A percentile compares a stretch with the other conserved stretches of the same genome.
phyloP scores from a whole-genome alignment of 176 grass and related monocot species.

The Sorghum bicolor region DNA sequence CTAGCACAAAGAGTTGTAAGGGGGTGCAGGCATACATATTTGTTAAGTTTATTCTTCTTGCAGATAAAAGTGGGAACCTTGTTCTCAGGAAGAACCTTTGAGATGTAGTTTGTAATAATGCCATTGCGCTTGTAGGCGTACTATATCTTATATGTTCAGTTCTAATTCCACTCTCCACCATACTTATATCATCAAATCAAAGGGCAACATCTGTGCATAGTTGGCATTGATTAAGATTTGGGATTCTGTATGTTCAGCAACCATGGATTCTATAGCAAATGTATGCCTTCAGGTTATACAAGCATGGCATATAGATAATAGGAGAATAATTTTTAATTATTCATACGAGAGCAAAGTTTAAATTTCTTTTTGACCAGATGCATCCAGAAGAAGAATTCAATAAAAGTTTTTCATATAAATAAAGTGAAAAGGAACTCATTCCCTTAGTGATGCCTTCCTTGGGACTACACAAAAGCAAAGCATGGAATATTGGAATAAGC shows the following conservation, averaged over 20 bases:
- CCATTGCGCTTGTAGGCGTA: conserved; percentile 9
- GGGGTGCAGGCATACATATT: background rate
- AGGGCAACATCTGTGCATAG: conserved; percentile 18
- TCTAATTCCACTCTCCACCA: conserved; percentile 32
- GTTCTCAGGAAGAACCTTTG: conserved; percentile 57
- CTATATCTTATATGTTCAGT: conserved; percentile 34
- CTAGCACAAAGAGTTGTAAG: conserved; percentile 36
- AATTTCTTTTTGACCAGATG: conserved; percentile 75
- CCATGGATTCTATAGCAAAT: conserved; percentile 31
- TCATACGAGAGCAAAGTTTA: conserved; percentile 29
- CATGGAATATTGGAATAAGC: conserved; percentile 78
- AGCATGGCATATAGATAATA: conserved; percentile 15
- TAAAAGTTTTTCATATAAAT: conserved; percentile 48
- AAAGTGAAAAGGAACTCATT: conserved; percentile 74
- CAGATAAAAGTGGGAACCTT: conserved; percentile 54
- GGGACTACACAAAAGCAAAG: conserved; percentile 78
- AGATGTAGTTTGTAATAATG: conserved; percentile 32
- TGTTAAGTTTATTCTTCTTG: conserved; percentile 34
- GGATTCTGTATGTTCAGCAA: conserved; percentile 35
- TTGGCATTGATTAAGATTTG: conserved; percentile 38
- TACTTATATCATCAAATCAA: conserved; percentile 23
- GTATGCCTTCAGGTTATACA: conserved; percentile 25
- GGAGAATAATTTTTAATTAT: conserved; percentile 47
- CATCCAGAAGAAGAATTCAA: conserved; percentile 79
- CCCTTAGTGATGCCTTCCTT: conserved; percentile 68